These are phyloP conservation scores for Lupinus albus DNA, from an alignment of 306 rosid species.

Conservation along the genomic window DNA sequence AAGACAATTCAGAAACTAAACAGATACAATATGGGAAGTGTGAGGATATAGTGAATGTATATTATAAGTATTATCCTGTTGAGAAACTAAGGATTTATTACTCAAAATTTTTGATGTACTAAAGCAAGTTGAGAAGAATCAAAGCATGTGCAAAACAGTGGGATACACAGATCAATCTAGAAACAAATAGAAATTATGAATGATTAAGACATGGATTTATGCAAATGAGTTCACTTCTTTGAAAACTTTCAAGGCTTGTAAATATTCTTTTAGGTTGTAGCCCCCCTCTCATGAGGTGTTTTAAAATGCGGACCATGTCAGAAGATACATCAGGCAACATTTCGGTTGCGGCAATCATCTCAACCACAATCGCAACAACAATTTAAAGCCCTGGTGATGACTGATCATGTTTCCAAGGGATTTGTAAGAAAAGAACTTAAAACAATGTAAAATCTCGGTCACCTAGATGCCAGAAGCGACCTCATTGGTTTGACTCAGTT, in stretches of 20 bases:
- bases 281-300: background rate
- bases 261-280: background rate
- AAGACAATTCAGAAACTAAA: too few relatives aligned
- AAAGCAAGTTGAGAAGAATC: slow-evolving; percentile 7
- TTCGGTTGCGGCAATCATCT: too few relatives aligned
- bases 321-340: too few relatives aligned
- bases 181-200: slow-evolving; percentile 8
- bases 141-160: slow-evolving; percentile 46
- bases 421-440: slow-evolving; percentile 5
- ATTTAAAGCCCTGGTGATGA: background rate
- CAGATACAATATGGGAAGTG: too few relatives aligned
- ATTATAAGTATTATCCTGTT: too few relatives aligned
- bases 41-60: too few relatives aligned
- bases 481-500: slow-evolving; percentile 53
- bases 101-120: too few relatives aligned
- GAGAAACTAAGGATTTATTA: too few relatives aligned
- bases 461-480: slow-evolving; percentile 20
- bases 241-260: background rate
- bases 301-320: too few relatives aligned
- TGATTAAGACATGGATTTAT: background rate
- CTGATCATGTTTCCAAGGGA: background rate
- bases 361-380: too few relatives aligned
- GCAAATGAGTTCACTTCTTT: background rate
- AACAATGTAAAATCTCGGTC: slow-evolving; percentile 3
- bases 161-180: slow-evolving; percentile 43